These are phyloP conservation scores for Mycosphaerelloides madeirae DNA, from an alignment of 2,329 filamentous ascomycete genomes.

Conservation along the genomic window DNA sequence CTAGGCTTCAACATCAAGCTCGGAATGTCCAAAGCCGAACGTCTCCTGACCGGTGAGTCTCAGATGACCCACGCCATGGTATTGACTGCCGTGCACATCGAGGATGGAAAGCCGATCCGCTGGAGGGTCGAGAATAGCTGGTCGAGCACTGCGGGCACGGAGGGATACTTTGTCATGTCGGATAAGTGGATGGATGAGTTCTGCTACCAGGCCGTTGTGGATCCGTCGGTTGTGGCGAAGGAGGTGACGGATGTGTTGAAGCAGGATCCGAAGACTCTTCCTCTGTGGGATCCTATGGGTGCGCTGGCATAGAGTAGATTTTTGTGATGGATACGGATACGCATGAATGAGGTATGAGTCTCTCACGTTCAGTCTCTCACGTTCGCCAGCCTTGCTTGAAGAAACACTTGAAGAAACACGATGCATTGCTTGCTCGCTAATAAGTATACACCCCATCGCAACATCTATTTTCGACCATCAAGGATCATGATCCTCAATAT, in stretches of 20 bases:
- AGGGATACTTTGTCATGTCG: constrained; percentile 87
- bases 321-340: too few species aligned
- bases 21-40: constrained; percentile 69
- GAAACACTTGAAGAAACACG: too few species aligned
- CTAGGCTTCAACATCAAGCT: constrained; percentile 76
- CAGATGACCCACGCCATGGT: constrained; percentile 94
- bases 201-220: constrained; percentile 80
- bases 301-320: constrained; percentile 28
- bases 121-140: constrained; percentile 89
- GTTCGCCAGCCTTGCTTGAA: too few species aligned
- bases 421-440: too few species aligned
- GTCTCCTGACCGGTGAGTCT: constrained; percentile 68
- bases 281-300: constrained; percentile 45
- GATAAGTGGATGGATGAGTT: constrained; percentile 64
- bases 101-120: constrained; percentile 60
- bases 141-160: constrained; percentile 63
- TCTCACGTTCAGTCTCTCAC: too few species aligned
- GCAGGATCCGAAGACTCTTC: constrained; percentile 65
- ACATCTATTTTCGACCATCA: not conserved
- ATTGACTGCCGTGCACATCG: constrained; percentile 75
- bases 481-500: constrained; percentile 47
- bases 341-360: too few species aligned
- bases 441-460: too few species aligned
- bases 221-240: constrained; percentile 56
- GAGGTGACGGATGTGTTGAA: constrained; percentile 66